A percentile compares a stretch with the other conserved stretches of the same genome.
Conservation (phyloP, 1,284 basidiomycete genomes). For the Tausonia pullulans region DNA sequence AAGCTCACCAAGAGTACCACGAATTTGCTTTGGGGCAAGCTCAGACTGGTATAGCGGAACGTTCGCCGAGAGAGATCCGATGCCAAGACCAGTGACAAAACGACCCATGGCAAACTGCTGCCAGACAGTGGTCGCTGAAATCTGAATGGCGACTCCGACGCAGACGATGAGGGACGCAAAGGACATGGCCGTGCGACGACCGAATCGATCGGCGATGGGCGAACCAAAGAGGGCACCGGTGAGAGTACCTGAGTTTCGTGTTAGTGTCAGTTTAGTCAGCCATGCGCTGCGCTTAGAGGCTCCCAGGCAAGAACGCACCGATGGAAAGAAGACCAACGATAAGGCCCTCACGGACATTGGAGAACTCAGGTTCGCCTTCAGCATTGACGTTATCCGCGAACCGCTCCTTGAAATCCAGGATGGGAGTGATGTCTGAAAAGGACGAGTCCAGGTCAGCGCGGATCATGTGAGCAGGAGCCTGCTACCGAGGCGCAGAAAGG, state of each 20-base stretch:
- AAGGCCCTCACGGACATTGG: background rate
- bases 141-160: conserved; percentile 51
- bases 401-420: conserved; percentile 18
- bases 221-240: conserved; percentile 51
- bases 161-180: conserved; percentile 54
- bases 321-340: conserved; percentile 24
- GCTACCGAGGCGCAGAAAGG: too few relatives aligned
- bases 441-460: too few relatives aligned
- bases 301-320: conserved; percentile 10
- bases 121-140: background rate
- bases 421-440: background rate
- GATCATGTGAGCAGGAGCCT: background rate
- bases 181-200: conserved; percentile 59
- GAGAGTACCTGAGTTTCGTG: conserved; percentile 40
- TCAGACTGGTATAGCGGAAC: conserved; percentile 48
- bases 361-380: conserved; percentile 10
- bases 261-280: too few relatives aligned
- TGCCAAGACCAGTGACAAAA: conserved; percentile 53
- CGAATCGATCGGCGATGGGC: conserved; percentile 51
- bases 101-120: conserved; percentile 47
- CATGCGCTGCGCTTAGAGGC: conserved; percentile 22
- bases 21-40: conserved; percentile 61
- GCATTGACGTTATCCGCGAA: conserved; percentile 26
- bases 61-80: conserved; percentile 60
- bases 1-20: conserved; percentile 51